These are phyloP conservation scores for Trichophyton simii DNA, from an alignment of 2,329 filamentous ascomycete species.

Conservation along the genomic window DNA sequence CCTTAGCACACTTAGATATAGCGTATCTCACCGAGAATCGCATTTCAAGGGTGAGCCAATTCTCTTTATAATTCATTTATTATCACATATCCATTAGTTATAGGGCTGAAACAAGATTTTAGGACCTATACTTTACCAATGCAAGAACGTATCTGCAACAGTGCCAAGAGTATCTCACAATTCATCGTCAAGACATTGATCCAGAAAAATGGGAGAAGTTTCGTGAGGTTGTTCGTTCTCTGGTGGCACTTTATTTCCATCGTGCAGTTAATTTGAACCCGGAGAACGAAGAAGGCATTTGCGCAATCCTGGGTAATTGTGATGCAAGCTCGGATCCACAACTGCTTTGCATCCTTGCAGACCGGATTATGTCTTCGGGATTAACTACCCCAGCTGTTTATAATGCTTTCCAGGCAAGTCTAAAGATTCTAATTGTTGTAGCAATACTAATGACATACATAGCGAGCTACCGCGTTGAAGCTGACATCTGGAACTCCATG, in stretches of 20 bases:
- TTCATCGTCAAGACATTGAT: conserved; percentile 32
- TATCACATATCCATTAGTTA: no score
- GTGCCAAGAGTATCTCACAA: conserved; percentile 51
- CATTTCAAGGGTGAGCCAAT: no score
- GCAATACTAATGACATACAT: not conserved
- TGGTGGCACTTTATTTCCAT: not conserved
- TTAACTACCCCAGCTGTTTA: not conserved
- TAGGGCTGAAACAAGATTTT: not conserved
- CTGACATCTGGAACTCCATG: not conserved
- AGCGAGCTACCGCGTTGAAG: not conserved
- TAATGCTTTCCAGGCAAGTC: not conserved
- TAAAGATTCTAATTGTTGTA: not conserved
- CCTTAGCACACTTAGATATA: conserved; percentile 35
- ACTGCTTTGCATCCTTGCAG: not conserved
- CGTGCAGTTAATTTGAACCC: not conserved
- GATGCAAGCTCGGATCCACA: not conserved
- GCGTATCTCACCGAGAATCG: no score
- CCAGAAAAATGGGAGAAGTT: conserved; percentile 49
- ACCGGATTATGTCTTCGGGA: not conserved
- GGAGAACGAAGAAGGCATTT: not conserved
- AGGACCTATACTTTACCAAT: conserved; percentile 49
- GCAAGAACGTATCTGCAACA: conserved; percentile 40
- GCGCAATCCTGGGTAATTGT: not conserved
- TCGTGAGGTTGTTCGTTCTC: not conserved
- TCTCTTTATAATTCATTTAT: no score